phyloP scores from a whole-genome alignment of 2,329 filamentous ascomycete species.

The Aspergillus sp. region DNA sequence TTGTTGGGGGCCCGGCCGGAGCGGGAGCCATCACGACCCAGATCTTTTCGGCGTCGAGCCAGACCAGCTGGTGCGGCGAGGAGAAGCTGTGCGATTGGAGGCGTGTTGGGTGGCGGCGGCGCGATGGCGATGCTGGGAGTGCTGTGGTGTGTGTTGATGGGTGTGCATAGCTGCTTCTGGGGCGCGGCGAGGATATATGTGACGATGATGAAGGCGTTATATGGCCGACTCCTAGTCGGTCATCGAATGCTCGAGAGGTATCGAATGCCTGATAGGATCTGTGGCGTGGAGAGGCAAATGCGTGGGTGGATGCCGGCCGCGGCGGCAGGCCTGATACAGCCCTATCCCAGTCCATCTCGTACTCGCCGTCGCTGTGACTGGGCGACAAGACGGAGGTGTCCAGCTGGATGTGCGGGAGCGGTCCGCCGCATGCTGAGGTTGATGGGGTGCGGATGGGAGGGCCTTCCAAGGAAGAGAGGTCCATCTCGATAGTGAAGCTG shows the following conservation, averaged over 20 bases:
- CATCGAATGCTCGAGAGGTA: background rate
- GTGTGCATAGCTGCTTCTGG: background rate
- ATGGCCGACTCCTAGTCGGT: background rate
- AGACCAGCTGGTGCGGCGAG: slow-evolving; percentile 22
- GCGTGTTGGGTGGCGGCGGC: background rate
- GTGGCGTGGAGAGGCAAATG: background rate
- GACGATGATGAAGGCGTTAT: background rate
- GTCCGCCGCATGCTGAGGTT: background rate
- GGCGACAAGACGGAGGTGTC: slow-evolving; percentile 6
- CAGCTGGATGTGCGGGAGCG: slow-evolving; percentile 12
- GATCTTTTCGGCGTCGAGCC: slow-evolving; percentile 28
- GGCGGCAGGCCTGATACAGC: slow-evolving; percentile 8
- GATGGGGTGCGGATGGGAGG: slow-evolving; percentile 24
- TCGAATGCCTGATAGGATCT: background rate
- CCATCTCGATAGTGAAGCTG: slow-evolving; percentile 15
- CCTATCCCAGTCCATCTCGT: background rate
- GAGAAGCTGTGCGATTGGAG: slow-evolving; percentile 6
- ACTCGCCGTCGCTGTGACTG: background rate
- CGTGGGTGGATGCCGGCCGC: slow-evolving; percentile 17
- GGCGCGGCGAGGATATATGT: background rate
- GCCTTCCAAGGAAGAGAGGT: slow-evolving; percentile 36
- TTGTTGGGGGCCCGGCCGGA: background rate
- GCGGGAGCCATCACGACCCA: slow-evolving; percentile 22
- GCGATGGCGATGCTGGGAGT: background rate
- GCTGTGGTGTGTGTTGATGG: background rate